These are phyloP conservation scores for Ambrosiella beaveri DNA, from an alignment of 2,329 filamentous ascomycete species.

Conservation along the genomic window DNA sequence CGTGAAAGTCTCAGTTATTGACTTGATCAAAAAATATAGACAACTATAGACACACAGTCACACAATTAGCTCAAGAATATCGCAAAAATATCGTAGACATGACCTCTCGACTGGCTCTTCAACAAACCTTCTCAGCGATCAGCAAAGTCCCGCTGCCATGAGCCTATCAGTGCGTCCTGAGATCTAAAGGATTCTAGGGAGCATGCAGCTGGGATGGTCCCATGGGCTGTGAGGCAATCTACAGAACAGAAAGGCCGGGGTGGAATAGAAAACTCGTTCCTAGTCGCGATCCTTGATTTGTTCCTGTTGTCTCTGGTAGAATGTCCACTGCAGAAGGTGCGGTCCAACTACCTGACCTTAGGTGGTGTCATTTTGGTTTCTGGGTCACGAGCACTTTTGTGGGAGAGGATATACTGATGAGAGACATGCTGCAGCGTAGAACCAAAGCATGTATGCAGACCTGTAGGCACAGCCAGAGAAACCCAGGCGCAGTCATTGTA, in stretches of 20 bases:
- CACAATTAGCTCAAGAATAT: background rate
- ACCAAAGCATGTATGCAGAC: no score
- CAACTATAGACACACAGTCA: background rate
- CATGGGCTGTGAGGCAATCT: no score
- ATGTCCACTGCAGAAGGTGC: background rate
- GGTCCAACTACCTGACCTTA: background rate
- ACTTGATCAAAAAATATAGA: background rate
- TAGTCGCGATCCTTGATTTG: background rate
- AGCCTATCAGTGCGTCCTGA: background rate
- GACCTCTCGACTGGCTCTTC: no score
- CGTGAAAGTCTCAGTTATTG: background rate
- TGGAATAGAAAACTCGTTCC: constrained; percentile 1
- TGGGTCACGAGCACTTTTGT: background rate
- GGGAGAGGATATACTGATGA: background rate
- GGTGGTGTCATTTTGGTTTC: background rate
- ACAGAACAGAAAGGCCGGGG: background rate
- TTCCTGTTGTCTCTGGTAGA: background rate
- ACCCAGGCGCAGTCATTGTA: no score
- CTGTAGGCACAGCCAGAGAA: no score
- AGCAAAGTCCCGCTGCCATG: background rate
- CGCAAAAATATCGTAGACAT: no score
- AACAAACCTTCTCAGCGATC: no score
- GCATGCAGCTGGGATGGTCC: no score
- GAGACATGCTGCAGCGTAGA: background rate
- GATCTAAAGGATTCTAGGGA: background rate